Base-by-base conservation (phyloP, 2,329 filamentous ascomycete species). In the Verticillium alfalfae region DNA sequence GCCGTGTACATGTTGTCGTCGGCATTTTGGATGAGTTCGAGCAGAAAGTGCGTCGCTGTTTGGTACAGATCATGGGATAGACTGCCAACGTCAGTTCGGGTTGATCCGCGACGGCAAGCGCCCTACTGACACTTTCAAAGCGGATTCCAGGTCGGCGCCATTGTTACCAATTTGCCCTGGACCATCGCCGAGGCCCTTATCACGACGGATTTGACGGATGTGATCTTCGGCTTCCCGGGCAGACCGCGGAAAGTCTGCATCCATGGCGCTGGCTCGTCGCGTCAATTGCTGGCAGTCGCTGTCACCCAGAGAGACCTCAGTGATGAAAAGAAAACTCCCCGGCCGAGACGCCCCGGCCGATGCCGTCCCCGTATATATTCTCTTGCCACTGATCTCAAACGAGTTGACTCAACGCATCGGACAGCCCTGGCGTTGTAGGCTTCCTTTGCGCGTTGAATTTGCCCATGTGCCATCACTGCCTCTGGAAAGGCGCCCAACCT, bases 11-110 rank as follows among this genome's bases (percentile, higher is more conserved):
- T 61, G 64, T 76, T 77, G 64, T 78, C 76, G 57, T 78, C 76
- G 5, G 75, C 76, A 66, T 78, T 79, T 57, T 78, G 76, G 37
- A 78, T 71, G 1, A 78, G 66, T 61, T 78, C 75, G 8, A 75
- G 68, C 4, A 78, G 66, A 64, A 78, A 78, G 61, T 73, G 74
- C 3, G 74, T 72, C 2, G 68, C 62, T 15, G 66, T 71, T 36
- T 67, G 66, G 61, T 79, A 76, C 5, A 76, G 66, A 55, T 75
- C 61, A 12, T 70, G 56, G 2, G 69, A 67, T 26, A 70, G 60
- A 54, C 67, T 67, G 41, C 31, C 5, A 2, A 15, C n/a, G 45
- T 52, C 13, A 56, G 54, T 16, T 31, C 13, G 52, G 22, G 13
- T 8, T 56, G 12, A 22, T 31, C 26, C 64, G n/a, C 45, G 16